Percentiles rank a stretch among this genome's conserved stretches.
These are phyloP conservation scores for Protoeuglena noctilucae DNA, from an alignment of 139 green algal genomes.

Conservation along the genomic window DNA sequence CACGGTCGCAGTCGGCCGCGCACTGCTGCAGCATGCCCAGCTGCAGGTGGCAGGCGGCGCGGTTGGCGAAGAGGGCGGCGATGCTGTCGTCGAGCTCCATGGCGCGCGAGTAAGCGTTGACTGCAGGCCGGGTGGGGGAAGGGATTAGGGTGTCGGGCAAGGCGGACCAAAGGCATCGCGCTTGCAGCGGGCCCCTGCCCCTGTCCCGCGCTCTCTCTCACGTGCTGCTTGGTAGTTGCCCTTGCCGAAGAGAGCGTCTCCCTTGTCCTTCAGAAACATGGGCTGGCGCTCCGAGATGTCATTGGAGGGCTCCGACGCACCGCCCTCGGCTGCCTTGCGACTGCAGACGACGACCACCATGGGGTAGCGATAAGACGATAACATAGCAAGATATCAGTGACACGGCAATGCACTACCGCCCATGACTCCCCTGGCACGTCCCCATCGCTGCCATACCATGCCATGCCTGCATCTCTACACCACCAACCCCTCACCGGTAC, in stretches of 20 bases:
- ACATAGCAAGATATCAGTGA: too few relatives aligned
- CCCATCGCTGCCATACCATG: slow-evolving; percentile 5
- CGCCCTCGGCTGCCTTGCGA: neutral
- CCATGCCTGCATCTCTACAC: neutral
- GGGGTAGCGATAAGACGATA: too few relatives aligned
- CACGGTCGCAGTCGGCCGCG: slow-evolving; percentile 26
- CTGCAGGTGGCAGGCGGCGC: slow-evolving; percentile 29
- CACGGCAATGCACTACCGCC: too few relatives aligned
- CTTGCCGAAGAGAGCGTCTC: slow-evolving; percentile 32
- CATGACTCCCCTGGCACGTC: neutral
- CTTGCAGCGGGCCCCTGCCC: neutral
- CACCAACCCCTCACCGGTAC: slow-evolving; percentile 14
- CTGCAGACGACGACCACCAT: slow-evolving; percentile 3
- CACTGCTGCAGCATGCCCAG: slow-evolving; percentile 13
- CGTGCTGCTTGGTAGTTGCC: slow-evolving; percentile 29
- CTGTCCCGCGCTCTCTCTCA: neutral
- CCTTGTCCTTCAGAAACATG: slow-evolving; percentile 63
- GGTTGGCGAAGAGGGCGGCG: slow-evolving; percentile 25
- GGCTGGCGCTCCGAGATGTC: slow-evolving; percentile 46
- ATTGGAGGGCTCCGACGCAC: slow-evolving; percentile 10
- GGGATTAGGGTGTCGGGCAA: neutral
- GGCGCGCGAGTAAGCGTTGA: slow-evolving; percentile 40
- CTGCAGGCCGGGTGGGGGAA: slow-evolving; percentile 15
- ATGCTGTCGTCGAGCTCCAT: slow-evolving; percentile 26
- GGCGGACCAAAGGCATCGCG: too few relatives aligned